These are phyloP conservation scores for Diaporthe sp. DNA, from an alignment of 2,329 filamentous ascomycete species.

Conservation along the genomic window DNA sequence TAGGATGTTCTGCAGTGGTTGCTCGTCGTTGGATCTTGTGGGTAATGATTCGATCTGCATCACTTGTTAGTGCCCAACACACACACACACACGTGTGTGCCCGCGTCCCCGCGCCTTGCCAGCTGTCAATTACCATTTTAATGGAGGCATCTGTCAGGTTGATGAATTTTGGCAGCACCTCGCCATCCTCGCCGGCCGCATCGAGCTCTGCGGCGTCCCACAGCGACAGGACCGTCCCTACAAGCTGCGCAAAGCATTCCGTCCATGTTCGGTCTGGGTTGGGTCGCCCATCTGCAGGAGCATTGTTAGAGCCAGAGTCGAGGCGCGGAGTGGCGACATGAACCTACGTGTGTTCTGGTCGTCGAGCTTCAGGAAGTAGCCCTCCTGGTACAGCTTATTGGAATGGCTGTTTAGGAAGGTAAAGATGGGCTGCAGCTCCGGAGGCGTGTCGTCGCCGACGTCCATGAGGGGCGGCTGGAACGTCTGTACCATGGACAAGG, in stretches of 20 bases:
- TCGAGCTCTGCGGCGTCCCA: constrained; percentile 97
- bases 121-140: constrained; percentile 79
- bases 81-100: neutral
- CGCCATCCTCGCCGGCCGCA: constrained; percentile 80
- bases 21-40: constrained; percentile 79
- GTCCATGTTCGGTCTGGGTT: constrained; percentile 91
- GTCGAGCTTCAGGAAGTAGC: constrained; percentile 96
- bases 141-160: constrained; percentile 98
- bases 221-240: constrained; percentile 92
- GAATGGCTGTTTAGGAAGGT: constrained; percentile 92
- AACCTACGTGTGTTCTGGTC: constrained; percentile 90
- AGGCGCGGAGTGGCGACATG: constrained; percentile 30
- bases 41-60: constrained; percentile 86
- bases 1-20: constrained; percentile 91
- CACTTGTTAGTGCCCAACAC: constrained; percentile 35
- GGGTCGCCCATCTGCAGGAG: constrained; percentile 78
- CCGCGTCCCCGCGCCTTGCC: neutral
- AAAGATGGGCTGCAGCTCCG: constrained; percentile 95
- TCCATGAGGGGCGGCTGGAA: constrained; percentile 91
- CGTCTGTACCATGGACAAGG: constrained; percentile 86
- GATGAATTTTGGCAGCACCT: constrained; percentile 74
- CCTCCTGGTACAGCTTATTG: constrained; percentile 97
- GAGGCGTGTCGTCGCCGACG: constrained; percentile 83
- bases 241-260: constrained; percentile 96
- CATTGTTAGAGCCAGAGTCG: constrained; percentile 37